Base-by-base conservation (phyloP, 345 rosid species). In the Hibiscus tridactylites region DNA sequence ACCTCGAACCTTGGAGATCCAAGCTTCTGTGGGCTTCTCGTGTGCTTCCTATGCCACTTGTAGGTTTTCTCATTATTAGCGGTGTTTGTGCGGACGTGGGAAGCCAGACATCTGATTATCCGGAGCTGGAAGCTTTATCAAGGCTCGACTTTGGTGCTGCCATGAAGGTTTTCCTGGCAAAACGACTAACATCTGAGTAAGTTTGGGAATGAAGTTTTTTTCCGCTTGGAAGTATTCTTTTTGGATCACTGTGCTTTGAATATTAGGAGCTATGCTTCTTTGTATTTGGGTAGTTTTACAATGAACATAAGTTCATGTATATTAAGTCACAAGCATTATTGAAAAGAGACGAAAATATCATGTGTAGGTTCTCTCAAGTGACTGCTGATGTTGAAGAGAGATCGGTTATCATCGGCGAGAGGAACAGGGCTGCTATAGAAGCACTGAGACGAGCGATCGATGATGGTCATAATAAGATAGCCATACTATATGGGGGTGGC, bases 41-140 rank as follows among this genome's bases (percentile, higher is more conserved):
- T 56, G 97, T 86, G 19, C 88, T 95, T 37, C 96, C 99, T 3
- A 95, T 91, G 99, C 99, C 99, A 66, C 99, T 95, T 58, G 86
- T 95, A 1, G 99, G 99, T 68, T 87, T 95, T 78, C 81, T 89
- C 77, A 86, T 91, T 74, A 95, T 95, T 24, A 90, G 88, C 16
- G 73, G 89, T 61, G 88, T 89, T 62, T 90, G 93, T 74, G 82
- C 89, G 2, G 88, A 91, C 65, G 83, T 77, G 33, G 97, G 78
- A 62, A 72, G 79, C 73, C 91, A 77, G 76, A 80, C 87, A 50
- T 79, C 87, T 61, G 92, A 90, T 64, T 83, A 81, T 82, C 91
- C 93, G 46, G 98, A 94, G 75, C 61, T 91, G 9, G 93, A 87
- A 84, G 98, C 97, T 58, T 70, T 94, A 78, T 91, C 93, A 46